Evolutionary conservation across 1,139 yeast species (phyloP), one percentile per base, ranked within the genome.

Genomic region (Pichia sp.): DNA sequence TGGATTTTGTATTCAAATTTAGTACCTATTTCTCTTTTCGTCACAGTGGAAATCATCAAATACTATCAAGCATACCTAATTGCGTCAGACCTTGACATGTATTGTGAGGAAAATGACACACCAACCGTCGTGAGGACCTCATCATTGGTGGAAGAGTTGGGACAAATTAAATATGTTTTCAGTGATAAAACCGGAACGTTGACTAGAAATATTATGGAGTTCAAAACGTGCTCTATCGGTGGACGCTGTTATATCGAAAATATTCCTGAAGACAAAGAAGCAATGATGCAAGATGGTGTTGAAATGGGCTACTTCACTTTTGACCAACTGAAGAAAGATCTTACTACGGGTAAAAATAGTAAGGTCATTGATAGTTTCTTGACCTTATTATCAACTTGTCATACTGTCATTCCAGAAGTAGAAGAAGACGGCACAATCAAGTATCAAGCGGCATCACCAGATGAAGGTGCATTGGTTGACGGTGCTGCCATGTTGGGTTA

Each of bases 361-460:
- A 78, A 82, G 6, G 77, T 87, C 4, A 87, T 92, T 56, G 85
- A 88, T 63, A 92, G 87, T 64, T 92, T 95, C 63, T 79, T 95
- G 61, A 86, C 93, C 0, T 75, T 92, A 54, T 75, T 95, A 56
- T 89, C 98, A 53, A 86, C 96, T 0, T 95, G 99, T 69, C 99
- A 95, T 67, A 95, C 99, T 0, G 99, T 95, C 49, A 95, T 95
- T 60, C 99, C 99, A 0, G 99, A 95, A 69, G 76, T 80, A 17
- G 79, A 78, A 57, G 84, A 78, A 2, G 79, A 80, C 53, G 87
- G 87, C 0, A 65, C 75, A 1, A 85, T 93, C 61, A 92, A 89
- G 68, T 95, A 95, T 67, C 99, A 95, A 72, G 99, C 99, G 0
- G 97, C 99, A 0, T 92, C 98, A 1, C 99, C 99, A 0, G 99